Conservation (phyloP, 768 basidiomycete genomes). For the Termitomyces sp. region DNA sequence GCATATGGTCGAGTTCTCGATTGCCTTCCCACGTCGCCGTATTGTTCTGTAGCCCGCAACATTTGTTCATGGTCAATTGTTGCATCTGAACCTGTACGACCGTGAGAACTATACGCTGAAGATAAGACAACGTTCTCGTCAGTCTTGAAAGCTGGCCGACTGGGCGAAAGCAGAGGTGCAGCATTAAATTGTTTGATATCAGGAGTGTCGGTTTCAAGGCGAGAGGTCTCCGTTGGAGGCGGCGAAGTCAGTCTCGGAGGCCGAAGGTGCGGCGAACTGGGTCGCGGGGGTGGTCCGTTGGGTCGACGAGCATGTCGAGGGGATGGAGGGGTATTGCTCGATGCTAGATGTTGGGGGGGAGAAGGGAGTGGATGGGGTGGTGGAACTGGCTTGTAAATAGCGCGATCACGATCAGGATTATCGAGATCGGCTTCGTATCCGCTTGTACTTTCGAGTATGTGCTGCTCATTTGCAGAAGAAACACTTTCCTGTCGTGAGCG, state of each 20-base stretch:
- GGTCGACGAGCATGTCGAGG: constrained; percentile 33
- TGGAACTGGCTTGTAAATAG: constrained; percentile 34
- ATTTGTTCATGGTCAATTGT: constrained; percentile 42
- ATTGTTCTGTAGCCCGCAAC: constrained; percentile 32
- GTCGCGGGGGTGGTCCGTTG: constrained; percentile 26
- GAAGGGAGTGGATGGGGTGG: constrained; percentile 26
- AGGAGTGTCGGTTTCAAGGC: constrained; percentile 2
- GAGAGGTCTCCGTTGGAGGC: constrained; percentile 21
- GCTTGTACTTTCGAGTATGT: constrained; percentile 41
- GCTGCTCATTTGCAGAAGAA: constrained; percentile 63
- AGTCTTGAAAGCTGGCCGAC: constrained; percentile 30
- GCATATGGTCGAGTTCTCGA: constrained; percentile 24
- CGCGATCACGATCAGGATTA: constrained; percentile 48
- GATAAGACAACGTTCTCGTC: constrained; percentile 34
- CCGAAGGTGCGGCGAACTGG: constrained; percentile 30
- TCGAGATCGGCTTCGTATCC: constrained; percentile 77
- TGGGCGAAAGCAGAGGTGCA: constrained; percentile 41
- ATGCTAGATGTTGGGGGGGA: constrained; percentile 16
- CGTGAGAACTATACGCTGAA: constrained; percentile 29
- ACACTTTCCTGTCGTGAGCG: constrained; percentile 61
- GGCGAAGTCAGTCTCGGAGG: constrained; percentile 26
- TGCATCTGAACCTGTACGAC: constrained; percentile 47
- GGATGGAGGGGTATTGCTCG: constrained; percentile 27
- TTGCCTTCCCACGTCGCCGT: constrained; percentile 25
- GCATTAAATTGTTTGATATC: constrained; percentile 11